These are phyloP conservation scores for Waltiozyma sp. DNA, from an alignment of 1,139 yeast genomes.

Conservation along the genomic window DNA sequence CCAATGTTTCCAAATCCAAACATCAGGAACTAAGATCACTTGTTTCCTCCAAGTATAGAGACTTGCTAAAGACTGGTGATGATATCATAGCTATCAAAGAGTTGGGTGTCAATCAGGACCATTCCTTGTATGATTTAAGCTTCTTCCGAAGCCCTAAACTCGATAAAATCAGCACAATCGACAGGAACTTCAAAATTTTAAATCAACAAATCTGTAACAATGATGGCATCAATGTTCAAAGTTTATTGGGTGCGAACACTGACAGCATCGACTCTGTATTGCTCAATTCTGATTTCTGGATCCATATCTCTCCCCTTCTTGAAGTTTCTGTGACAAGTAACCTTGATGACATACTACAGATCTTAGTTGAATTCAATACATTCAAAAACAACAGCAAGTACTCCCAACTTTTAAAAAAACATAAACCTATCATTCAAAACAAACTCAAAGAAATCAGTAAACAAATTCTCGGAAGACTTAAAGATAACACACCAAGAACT, in stretches of 20 bases:
- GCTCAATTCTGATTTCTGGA: not conserved
- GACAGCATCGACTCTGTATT: not conserved
- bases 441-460: not conserved
- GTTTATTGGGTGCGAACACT: not conserved
- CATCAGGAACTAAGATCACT: constrained; percentile 39
- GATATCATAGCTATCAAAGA: constrained; percentile 46
- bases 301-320: not conserved
- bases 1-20: constrained; percentile 7
- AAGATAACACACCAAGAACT: not conserved
- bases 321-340: not conserved
- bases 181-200: constrained; percentile 3
- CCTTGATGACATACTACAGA: not conserved
- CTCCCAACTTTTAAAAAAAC: not conserved
- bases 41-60: constrained; percentile 59
- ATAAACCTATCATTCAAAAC: not conserved
- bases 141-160: constrained; percentile 8
- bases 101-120: constrained; percentile 22
- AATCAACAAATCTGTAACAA: not conserved
- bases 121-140: constrained; percentile 10
- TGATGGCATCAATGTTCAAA: not conserved
- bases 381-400: not conserved
- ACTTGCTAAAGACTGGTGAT: constrained; percentile 58
- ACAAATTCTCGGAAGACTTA: not conserved
- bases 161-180: constrained; percentile 5
- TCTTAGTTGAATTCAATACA: not conserved